These are phyloP conservation scores for Aspergillus felis DNA, from an alignment of 2,329 filamentous ascomycete genomes.

Conservation along the genomic window DNA sequence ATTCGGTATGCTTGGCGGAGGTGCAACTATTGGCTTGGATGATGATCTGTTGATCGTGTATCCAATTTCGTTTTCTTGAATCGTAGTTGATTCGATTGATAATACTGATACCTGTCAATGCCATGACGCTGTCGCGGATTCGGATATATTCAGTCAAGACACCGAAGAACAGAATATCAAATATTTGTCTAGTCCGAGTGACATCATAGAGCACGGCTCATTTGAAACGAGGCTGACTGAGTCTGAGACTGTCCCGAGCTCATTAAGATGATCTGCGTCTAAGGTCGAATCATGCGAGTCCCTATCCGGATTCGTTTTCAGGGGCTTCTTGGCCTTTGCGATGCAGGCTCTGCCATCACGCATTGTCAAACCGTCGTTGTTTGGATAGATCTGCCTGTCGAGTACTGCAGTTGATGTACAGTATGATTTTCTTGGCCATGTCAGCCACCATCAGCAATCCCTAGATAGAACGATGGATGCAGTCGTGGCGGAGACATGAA, in stretches of 20 bases:
- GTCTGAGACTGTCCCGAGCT: not conserved
- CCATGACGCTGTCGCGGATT: not conserved
- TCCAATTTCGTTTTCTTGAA: not conserved
- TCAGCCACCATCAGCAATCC: not conserved
- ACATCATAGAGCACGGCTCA: not conserved
- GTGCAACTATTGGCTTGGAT: not conserved
- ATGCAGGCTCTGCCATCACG: not conserved
- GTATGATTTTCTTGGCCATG: too few species aligned
- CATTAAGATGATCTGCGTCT: not conserved
- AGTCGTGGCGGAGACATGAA: not conserved
- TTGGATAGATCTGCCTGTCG: not conserved
- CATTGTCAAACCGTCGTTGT: not conserved
- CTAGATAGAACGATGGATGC: not conserved
- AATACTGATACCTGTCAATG: not conserved
- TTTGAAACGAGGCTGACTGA: not conserved
- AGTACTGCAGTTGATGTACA: not conserved
- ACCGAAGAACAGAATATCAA: not conserved
- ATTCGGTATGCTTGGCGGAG: not conserved
- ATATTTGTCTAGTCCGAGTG: not conserved
- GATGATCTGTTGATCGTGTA: not conserved
- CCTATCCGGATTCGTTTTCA: not conserved
- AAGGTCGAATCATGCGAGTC: not conserved
- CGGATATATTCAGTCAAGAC: not conserved
- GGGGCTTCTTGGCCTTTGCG: not conserved
- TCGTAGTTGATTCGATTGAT: not conserved